Evolutionary conservation across 257 asterid species (phyloP), one percentile per base, ranked within the genome.

Genomic region (Ocimum tenuiflorum): DNA sequence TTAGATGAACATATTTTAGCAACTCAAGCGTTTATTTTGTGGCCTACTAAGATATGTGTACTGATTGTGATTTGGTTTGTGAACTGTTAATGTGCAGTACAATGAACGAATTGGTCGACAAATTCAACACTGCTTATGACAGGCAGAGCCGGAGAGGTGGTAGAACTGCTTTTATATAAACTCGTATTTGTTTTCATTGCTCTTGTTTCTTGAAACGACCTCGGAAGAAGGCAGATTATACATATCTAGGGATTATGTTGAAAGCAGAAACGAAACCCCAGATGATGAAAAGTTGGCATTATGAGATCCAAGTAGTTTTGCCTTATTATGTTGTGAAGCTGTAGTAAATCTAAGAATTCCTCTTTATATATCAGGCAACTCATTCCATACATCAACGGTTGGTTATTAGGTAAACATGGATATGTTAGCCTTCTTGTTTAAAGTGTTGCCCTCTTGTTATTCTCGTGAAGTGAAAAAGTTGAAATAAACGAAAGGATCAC

Each of bases 121-220:
- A 91, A 74, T 83, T 91, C 85, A 91, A 83, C 82, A 85, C 83
- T 65, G 95, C 95, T 57, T 91, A 85, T 8, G 95, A 91, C 67
- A 86, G 91, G 83, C 90, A 85, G 31, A 91, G 80, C 69, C 81
- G 95, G 54, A 83, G 96, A 80, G 95, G 92, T 52, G 96, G 96
- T 1, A 87, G 95, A 59, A 74, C 82, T 58, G 83, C 86, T 51
- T 88, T 79, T 65, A 85, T 88, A 69, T 88, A 63, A 80, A 58
- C 8, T 11, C 10, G 52, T 46, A 33, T 54, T 42, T 17, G 38
- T 60, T 70, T 65, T 38, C 19, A 6, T 58, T 46, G 7, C 52
- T 53, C 48, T 41, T 15, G 63, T 63, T 29, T n/a, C 29, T 27
- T 59, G 20, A 46, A 60, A 65, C 20, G 46, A 54, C 56, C 13